Conservation (phyloP, 1,139 yeast species). For the Blastobotrys raffinosifermentans region DNA sequence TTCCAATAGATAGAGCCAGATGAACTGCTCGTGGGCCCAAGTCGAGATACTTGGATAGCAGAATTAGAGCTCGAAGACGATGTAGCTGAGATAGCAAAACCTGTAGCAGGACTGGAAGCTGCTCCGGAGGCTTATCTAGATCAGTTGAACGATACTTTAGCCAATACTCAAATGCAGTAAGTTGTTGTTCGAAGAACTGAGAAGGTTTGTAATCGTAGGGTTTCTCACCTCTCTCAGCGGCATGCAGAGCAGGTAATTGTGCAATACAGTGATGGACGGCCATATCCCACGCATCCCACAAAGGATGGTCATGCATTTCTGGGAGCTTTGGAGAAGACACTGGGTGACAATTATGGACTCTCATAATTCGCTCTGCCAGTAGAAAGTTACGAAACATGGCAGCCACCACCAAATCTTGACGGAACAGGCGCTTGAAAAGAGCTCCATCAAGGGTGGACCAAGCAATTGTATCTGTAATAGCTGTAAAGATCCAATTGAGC, state of each 20-base stretch:
- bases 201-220: constrained; percentile 69
- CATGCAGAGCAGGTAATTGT: constrained; percentile 35
- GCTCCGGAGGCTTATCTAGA: constrained; percentile 81
- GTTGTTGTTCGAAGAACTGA: constrained; percentile 89
- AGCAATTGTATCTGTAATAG: constrained; percentile 96
- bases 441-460: constrained; percentile 92
- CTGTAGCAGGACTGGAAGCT: constrained; percentile 87
- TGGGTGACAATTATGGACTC: constrained; percentile 89
- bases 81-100: constrained; percentile 92
- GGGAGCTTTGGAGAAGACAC: constrained; percentile 92
- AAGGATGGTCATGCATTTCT: constrained; percentile 72
- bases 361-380: constrained; percentile 90
- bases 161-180: constrained; percentile 97
- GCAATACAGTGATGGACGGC: constrained; percentile 92
- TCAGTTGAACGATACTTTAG: constrained; percentile 76
- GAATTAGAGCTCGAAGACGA: constrained; percentile 77
- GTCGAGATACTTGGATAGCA: constrained; percentile 80
- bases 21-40: constrained; percentile 98
- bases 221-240: constrained; percentile 31
- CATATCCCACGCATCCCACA: constrained; percentile 99
- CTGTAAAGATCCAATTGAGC: constrained; percentile 95
- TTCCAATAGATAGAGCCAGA: constrained; percentile 86
- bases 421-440: constrained; percentile 77
- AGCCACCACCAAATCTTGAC: constrained; percentile 96
- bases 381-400: constrained; percentile 90